Evolutionary conservation across 2,329 filamentous ascomycete species (phyloP).

Genomic region (Mariannaea elegans): DNA sequence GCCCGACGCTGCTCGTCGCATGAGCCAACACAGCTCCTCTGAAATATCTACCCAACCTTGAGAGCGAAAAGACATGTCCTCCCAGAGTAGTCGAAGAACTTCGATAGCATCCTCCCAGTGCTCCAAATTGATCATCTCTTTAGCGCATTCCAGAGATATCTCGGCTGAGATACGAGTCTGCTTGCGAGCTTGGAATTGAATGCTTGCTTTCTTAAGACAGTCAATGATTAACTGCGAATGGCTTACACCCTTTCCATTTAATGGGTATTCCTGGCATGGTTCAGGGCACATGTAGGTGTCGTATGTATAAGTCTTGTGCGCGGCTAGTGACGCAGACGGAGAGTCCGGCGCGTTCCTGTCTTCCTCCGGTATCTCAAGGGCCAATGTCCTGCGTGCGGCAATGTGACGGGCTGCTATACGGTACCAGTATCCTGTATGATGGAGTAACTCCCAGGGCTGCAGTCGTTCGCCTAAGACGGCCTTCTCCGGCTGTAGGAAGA

Average conservation of each 20-base stretch:
- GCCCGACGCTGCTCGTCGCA: constrained; percentile 64
- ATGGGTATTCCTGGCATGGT: constrained; percentile 67
- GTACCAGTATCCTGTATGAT: constrained; percentile 75
- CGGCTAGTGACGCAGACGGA: constrained; percentile 55
- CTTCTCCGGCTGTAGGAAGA: constrained; percentile 68
- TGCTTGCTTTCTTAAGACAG: constrained; percentile 58
- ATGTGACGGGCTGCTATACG: constrained; percentile 67
- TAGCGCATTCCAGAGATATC: constrained; percentile 64
- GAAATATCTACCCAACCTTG: constrained; percentile 69
- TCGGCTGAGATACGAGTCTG: constrained; percentile 65
- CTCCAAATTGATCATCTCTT: constrained; percentile 60
- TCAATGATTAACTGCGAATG: constrained; percentile 66
- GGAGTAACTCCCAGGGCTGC: constrained; percentile 70
- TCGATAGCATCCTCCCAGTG: constrained; percentile 64
- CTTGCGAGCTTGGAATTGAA: constrained; percentile 62
- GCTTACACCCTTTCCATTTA: constrained; percentile 60
- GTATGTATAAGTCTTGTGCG: constrained; percentile 64
- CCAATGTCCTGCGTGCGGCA: constrained; percentile 60
- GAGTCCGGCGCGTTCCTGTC: constrained; percentile 60
- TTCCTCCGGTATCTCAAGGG: constrained; percentile 66
- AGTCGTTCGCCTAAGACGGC: constrained; percentile 64
- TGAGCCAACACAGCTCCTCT: constrained; percentile 69
- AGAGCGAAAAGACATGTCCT: constrained; percentile 61
- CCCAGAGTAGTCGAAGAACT: constrained; percentile 66
- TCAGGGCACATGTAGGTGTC: constrained; percentile 74